These are phyloP conservation scores for Sporothrix brunneoviolacea DNA, from an alignment of 2,329 filamentous ascomycete genomes.

Conservation along the genomic window DNA sequence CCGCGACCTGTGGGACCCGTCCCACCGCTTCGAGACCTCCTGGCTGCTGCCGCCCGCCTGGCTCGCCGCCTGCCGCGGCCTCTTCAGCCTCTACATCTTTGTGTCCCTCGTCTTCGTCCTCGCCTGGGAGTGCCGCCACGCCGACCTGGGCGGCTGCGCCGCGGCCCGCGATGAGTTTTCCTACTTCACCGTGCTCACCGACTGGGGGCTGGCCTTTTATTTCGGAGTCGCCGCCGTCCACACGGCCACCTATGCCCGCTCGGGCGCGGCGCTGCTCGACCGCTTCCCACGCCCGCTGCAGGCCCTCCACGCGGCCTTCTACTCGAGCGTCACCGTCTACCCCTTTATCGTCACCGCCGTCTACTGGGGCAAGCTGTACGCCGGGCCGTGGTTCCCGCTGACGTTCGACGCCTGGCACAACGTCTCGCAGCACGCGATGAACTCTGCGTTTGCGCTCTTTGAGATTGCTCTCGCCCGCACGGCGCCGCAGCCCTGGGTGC, in stretches of 20 bases:
- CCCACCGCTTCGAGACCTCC: slow-evolving; percentile 69
- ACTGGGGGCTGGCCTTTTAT: slow-evolving; percentile 80
- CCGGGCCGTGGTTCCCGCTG: slow-evolving; percentile 41
- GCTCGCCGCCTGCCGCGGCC: slow-evolving; percentile 51
- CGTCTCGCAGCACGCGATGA: slow-evolving; percentile 68
- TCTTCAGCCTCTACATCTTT: slow-evolving; percentile 62
- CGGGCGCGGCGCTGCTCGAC: slow-evolving; percentile 49
- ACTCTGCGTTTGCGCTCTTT: slow-evolving; percentile 66
- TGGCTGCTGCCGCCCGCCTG: slow-evolving; percentile 66
- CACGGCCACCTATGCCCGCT: slow-evolving; percentile 58
- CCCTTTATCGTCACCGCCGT: slow-evolving; percentile 66
- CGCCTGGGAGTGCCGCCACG: slow-evolving; percentile 55
- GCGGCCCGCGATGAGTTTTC: slow-evolving; percentile 57
- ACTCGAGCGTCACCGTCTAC: slow-evolving; percentile 55
- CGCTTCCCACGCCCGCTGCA: slow-evolving; percentile 55
- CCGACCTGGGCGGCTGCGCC: slow-evolving; percentile 34
- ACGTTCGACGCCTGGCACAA: slow-evolving; percentile 57
- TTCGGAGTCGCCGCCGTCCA: slow-evolving; percentile 61
- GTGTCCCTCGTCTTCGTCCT: slow-evolving; percentile 62
- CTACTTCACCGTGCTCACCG: slow-evolving; percentile 77
- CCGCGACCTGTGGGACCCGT: slow-evolving; percentile 42
- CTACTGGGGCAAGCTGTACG: slow-evolving; percentile 60
- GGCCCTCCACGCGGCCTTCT: slow-evolving; percentile 57
- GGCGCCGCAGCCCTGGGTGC: slow-evolving; percentile 52
- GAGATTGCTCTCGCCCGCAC: slow-evolving; percentile 67